A percentile compares a stretch with the other conserved stretches of the same genome.
Evolutionary conservation across 495 filamentous ascomycete species (phyloP).

Genomic region (Aspergillus carlsbadensis): DNA sequence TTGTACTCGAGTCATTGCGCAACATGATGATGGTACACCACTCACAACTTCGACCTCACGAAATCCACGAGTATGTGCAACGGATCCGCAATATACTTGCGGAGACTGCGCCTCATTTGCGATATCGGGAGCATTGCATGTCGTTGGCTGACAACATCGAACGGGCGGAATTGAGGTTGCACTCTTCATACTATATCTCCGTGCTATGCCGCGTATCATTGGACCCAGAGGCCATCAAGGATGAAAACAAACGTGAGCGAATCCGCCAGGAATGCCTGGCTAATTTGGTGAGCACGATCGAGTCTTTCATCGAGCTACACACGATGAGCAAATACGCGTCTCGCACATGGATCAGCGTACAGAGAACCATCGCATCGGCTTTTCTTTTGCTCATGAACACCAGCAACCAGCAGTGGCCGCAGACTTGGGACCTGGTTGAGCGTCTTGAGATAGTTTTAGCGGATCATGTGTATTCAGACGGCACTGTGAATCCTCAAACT

Average conservation of each 20-base stretch:
- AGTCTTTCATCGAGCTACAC: constrained; percentile 48
- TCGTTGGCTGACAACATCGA: constrained; percentile 53
- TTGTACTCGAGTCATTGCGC: constrained; percentile 55
- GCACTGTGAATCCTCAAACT: constrained; percentile 26
- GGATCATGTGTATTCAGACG: constrained; percentile 43
- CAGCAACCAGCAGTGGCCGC: constrained; percentile 30
- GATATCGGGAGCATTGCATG: constrained; percentile 45
- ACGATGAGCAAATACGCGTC: constrained; percentile 39
- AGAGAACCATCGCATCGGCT: constrained; percentile 46
- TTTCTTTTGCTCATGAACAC: constrained; percentile 47
- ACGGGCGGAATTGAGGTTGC: constrained; percentile 54
- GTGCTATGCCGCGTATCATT: constrained; percentile 57
- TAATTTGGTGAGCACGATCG: constrained; percentile 42
- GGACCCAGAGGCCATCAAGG: constrained; percentile 41
- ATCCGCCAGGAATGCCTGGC: constrained; percentile 47
- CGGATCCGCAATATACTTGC: constrained; percentile 49
- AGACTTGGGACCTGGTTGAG: constrained; percentile 39
- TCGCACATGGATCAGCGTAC: constrained; percentile 49
- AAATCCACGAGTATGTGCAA: constrained; percentile 52
- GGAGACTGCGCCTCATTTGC: constrained; percentile 53
- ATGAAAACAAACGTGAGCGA: constrained; percentile 29
- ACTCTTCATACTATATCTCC: constrained; percentile 58
- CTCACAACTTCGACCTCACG: constrained; percentile 38
- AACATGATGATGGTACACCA: constrained; percentile 45
- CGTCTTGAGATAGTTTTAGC: constrained; percentile 40